Base-by-base conservation (phyloP, 495 filamentous ascomycete genomes). In the Penicillium canariense region DNA sequence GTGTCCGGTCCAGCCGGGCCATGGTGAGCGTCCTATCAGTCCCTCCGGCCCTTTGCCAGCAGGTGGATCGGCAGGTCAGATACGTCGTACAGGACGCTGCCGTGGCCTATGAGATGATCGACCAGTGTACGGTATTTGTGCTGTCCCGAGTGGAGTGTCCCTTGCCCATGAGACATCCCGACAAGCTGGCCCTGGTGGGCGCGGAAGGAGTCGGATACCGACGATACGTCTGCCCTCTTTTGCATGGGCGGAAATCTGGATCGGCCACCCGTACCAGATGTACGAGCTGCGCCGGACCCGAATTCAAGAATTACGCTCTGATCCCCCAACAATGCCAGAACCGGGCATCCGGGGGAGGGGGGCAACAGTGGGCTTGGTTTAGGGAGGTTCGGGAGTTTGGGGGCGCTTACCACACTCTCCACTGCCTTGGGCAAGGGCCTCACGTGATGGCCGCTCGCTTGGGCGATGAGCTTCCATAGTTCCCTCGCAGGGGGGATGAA, bases 191-290 rank as follows among this genome's bases (percentile, higher is more conserved):
- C n/a, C n/a, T n/a, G n/a, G n/a, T n/a, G 34, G 30, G 32, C 44
- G 50, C 64, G 64, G 64, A 62, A 67, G 57, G 61, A 55, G 27
- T 67, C 64, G 64, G 64, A 65, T 54, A 40, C 53, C 39, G 23
- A 36, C 20, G 42, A 45, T 31, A 48, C 52, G 34, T 31, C 7
- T 18, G 27, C n/a, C 7, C 20, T 36, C 26, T 22, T 6, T 17
- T 30, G 15, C 44, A 52, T 23, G 47, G 40, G 39, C 52, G 55
- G 52, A 10, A 30, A 17, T 35, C 25, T 45, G 26, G 35, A 48
- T 44, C 38, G 40, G 14, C 40, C 30, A 32, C 6, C 30, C 6
- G 30, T n/a, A n/a, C n/a, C 35, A 39, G 35, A 39, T 39, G 36
- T 20, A 22, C 36, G 9, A 12, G 22, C 23, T 28, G 26, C 12